Base-by-base conservation (phyloP, 306 rosid genomes). In the Acacia acuminata region DNA sequence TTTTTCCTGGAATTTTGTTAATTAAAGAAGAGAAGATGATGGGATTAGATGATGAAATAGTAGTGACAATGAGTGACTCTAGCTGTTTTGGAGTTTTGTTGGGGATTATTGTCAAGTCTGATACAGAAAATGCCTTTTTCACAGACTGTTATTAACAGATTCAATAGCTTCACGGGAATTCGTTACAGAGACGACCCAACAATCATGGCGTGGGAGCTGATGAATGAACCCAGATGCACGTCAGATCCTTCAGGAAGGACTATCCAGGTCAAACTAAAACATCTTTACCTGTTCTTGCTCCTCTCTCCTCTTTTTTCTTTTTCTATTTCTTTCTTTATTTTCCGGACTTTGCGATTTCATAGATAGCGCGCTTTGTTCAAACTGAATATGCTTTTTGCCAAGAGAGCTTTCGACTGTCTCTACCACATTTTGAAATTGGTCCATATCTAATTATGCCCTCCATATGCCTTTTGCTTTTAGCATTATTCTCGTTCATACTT, bases 141-240 rank as follows among this genome's bases (percentile, higher is more conserved):
- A 93, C 75, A 93, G 98, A 89, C 91, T 83, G 89, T 94, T 77
- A 88, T 94, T 1, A 88, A 80, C 84, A 89, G 98, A 79, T 88
- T 79, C 77, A 95, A 95, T 85, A 91, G 87, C 43, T 91, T 88
- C 36, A 95, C 90, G 5, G 91, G 93, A 73, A 81, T 84, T 60
- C 94, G 84, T 77, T 95, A 95, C 90, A 95, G 86, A 82, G 92
- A 93, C 83, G 98, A 95, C 65, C 88, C 97, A 16, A 90, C 98
- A 80, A 93, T 95, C 83, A 93, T 95, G 98, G 97, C 98, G 0
- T 95, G 98, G 98, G 98, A 95, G 89, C 97, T 95, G 20, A 93
- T 95, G 77, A 95, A 93, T 77, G 98, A 93, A 82, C 97, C 98
- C 2, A 86, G 98, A 82, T 95, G 98, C 88, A 82, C 92, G 71